Conservation (phyloP, 768 basidiomycete genomes). For the Amanita pallidorosea region DNA sequence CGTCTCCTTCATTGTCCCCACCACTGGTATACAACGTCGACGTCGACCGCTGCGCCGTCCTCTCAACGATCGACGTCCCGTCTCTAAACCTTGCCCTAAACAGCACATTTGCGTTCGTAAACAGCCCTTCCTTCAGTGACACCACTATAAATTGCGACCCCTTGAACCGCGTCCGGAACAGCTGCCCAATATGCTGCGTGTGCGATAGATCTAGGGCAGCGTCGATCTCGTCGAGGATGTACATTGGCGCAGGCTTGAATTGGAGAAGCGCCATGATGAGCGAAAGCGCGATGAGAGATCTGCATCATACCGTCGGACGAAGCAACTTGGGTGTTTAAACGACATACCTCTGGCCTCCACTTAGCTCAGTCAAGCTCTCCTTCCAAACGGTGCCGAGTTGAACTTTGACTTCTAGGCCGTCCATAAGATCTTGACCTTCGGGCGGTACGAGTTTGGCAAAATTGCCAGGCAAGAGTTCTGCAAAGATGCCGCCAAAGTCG, state of each 20-base stretch:
- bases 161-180: conserved; percentile 97
- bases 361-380: conserved; percentile 91
- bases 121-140: conserved; percentile 91
- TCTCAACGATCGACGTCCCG: conserved; percentile 85
- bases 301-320: conserved; percentile 19
- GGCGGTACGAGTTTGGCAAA: conserved; percentile 92
- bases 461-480: conserved; percentile 90
- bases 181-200: conserved; percentile 93
- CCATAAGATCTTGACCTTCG: conserved; percentile 86
- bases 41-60: conserved; percentile 57
- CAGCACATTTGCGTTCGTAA: conserved; percentile 94
- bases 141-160: conserved; percentile 98
- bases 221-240: conserved; percentile 98
- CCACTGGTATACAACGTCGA: conserved; percentile 34
- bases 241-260: conserved; percentile 98
- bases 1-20: conserved; percentile 19
- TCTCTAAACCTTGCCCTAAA: conserved; percentile 92
- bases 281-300: conserved; percentile 94
- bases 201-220: conserved; percentile 94
- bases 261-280: conserved; percentile 99
- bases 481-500: conserved; percentile 95
- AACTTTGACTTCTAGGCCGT: conserved; percentile 97
- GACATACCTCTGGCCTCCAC: conserved; percentile 84
- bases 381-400: conserved; percentile 95
- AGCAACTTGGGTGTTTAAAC: neutral